These are phyloP conservation scores for Amoebophrya sp. DNA, from an alignment of 169 alveolate species.

Conservation along the genomic window DNA sequence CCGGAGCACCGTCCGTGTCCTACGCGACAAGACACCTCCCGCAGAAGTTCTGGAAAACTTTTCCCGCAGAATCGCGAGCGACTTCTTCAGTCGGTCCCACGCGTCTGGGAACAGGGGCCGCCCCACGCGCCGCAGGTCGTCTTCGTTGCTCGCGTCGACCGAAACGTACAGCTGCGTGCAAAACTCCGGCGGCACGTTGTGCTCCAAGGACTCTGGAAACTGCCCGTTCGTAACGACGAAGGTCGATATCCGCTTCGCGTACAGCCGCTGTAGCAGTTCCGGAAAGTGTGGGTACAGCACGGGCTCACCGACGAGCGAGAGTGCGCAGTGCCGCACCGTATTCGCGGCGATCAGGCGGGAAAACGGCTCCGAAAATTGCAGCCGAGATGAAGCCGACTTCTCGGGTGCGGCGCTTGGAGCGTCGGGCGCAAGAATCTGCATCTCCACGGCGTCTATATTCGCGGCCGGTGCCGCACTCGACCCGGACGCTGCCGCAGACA, in stretches of 20 bases:
- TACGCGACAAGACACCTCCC: no score
- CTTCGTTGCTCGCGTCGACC: slow-evolving; percentile 52
- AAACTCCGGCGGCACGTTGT: not conserved
- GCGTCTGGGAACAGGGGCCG: slow-evolving; percentile 52
- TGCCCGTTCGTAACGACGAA: slow-evolving; percentile 63
- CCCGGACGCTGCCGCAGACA: no score
- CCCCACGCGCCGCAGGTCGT: slow-evolving; percentile 39
- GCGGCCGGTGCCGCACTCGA: no score
- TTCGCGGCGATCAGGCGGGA: no score
- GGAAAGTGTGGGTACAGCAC: slow-evolving; percentile 50
- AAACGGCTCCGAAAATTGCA: no score
- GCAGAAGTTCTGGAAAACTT: slow-evolving; percentile 47
- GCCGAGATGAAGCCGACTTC: no score
- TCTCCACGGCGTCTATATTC: no score
- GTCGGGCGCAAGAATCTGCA: no score
- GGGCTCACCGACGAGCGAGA: slow-evolving; percentile 68
- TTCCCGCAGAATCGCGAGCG: slow-evolving; percentile 36
- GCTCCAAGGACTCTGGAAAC: slow-evolving; percentile 48
- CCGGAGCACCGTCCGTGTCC: slow-evolving; percentile 42
- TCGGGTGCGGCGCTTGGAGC: no score
- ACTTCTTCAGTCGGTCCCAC: slow-evolving; percentile 50
- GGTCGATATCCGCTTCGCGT: slow-evolving; percentile 44
- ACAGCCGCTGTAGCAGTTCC: slow-evolving; percentile 41
- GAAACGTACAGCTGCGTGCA: slow-evolving; percentile 47
- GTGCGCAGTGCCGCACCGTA: slow-evolving; percentile 46